These are phyloP conservation scores for Ceraceosorus guamensis DNA, from an alignment of 1,284 basidiomycete species.

Conservation along the genomic window DNA sequence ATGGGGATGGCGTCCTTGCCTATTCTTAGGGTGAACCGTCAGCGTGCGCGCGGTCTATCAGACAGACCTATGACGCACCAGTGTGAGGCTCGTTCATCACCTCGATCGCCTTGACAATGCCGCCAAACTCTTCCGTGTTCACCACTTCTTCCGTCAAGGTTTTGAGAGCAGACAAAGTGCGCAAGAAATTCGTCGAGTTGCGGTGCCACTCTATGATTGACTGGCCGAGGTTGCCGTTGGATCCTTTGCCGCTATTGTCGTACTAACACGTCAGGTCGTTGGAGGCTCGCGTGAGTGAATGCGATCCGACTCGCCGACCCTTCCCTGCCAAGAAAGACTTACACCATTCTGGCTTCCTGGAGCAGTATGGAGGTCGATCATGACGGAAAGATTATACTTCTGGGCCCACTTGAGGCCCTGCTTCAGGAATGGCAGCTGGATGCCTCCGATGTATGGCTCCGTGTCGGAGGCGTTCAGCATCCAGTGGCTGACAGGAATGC, in stretches of 20 bases:
- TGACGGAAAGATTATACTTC: constrained; percentile 40
- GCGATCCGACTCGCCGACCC: too few relatives aligned
- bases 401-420: constrained; percentile 12
- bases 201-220: too few relatives aligned
- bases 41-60: too few relatives aligned
- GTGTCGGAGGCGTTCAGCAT: background rate
- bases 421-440: constrained; percentile 4
- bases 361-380: constrained; percentile 48
- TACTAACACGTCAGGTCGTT: too few relatives aligned
- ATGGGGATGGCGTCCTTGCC: constrained; percentile 23
- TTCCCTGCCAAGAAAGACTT: too few relatives aligned
- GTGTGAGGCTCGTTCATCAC: constrained; percentile 7
- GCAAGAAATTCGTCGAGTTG: too few relatives aligned
- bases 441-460: constrained; percentile 7
- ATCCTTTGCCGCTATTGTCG: too few relatives aligned
- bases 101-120: constrained; percentile 20
- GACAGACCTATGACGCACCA: too few relatives aligned
- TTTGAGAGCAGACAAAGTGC: too few relatives aligned
- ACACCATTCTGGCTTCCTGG: constrained; percentile 25
- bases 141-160: constrained; percentile 11
- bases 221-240: too few relatives aligned
- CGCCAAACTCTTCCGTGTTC: constrained; percentile 8
- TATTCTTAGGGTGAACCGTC: constrained; percentile 8
- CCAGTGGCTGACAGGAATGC: constrained; percentile 7
- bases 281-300: too few relatives aligned